Base-by-base conservation (phyloP, 2,329 filamentous ascomycete species). In the Ceratocystiopsis sp. region DNA sequence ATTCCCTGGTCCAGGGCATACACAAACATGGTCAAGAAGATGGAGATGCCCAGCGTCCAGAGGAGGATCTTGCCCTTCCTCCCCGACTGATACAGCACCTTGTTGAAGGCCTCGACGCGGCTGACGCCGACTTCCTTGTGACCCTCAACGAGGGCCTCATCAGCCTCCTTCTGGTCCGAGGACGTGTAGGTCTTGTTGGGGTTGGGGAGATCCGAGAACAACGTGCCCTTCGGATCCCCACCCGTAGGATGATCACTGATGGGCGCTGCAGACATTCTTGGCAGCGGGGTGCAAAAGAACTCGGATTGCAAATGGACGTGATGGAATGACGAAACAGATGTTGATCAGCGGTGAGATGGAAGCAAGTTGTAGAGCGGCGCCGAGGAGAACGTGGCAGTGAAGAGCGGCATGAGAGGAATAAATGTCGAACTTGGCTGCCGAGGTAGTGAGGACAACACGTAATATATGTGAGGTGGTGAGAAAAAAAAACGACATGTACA, bases 1-100 rank as follows among this genome's bases (percentile, higher is more conserved):
- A 61, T 61, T 38, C 59, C 59, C 50, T 51, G 48, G 48, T 62
- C 59, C 34, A 62, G 58, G 5, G 59, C 59, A 36, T 61, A 61
- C 37, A 57, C 59, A 38, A 61, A 61, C 45, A 47, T 47, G 35
- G 45, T 47, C 58, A 62, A 55, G 48, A 56, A 55, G 44, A 62
- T 57, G 25, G 57, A 60, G 38, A 59, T 41, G 35, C 50, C 58
- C 8, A 62, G 50, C 42, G 60, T 61, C 63, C 63, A 66, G 2
- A 66, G 43, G 12, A 58, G 10, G 38, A 41, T 35, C 38, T 45
- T 42, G n/a, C 45, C 45, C 5, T 50, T 52, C 38, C 45, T 53
- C 40, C 59, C 59, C 1, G 59, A 61, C 50, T 59, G 53, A 51
- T 61, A 61, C 21, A 61, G 54, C 2, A 60, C 58, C 52, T 58